A percentile compares a stretch with the other conserved stretches of the same genome.
These are phyloP conservation scores for Paxillus rubicundulus DNA, from an alignment of 768 basidiomycete species.

Conservation along the genomic window DNA sequence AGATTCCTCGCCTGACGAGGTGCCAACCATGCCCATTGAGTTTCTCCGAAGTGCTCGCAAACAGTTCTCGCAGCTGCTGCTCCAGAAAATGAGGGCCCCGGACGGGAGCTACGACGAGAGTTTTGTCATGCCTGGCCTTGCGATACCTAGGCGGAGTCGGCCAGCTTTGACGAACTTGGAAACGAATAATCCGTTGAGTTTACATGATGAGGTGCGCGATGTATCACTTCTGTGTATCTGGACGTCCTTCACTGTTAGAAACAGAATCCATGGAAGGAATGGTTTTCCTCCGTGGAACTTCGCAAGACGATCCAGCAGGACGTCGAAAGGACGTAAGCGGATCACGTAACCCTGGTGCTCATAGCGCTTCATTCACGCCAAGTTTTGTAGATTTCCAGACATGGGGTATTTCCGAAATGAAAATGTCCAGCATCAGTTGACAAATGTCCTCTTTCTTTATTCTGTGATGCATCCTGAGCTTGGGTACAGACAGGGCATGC, in stretches of 20 bases:
- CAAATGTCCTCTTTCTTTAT: conserved; percentile 85
- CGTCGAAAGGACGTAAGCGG: conserved; percentile 87
- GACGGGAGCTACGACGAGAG: conserved; percentile 82
- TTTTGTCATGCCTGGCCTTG: conserved; percentile 52
- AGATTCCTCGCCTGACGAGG: conserved; percentile 43
- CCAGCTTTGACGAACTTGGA: conserved; percentile 48
- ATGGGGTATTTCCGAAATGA: conserved; percentile 82
- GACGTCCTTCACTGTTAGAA: background rate
- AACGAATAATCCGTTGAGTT: conserved; percentile 76
- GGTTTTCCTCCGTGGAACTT: conserved; percentile 88
- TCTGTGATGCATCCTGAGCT: conserved; percentile 75
- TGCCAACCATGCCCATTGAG: conserved; percentile 37
- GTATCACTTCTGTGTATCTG: background rate
- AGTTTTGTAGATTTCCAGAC: conserved; percentile 84
- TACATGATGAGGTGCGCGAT: conserved; percentile 63
- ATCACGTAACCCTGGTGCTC: background rate
- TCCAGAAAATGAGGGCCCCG: conserved; percentile 76
- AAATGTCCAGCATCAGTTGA: conserved; percentile 74
- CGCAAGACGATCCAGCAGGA: conserved; percentile 90
- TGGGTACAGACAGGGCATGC: conserved; percentile 99
- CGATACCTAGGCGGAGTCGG: conserved; percentile 32
- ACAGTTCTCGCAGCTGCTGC: conserved; percentile 54
- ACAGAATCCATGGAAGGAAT: conserved; percentile 93
- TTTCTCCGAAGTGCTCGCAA: conserved; percentile 49
- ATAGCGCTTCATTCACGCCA: background rate